phyloP scores from a whole-genome alignment of 2,329 filamentous ascomycete species.

The Fusarium longipes region DNA sequence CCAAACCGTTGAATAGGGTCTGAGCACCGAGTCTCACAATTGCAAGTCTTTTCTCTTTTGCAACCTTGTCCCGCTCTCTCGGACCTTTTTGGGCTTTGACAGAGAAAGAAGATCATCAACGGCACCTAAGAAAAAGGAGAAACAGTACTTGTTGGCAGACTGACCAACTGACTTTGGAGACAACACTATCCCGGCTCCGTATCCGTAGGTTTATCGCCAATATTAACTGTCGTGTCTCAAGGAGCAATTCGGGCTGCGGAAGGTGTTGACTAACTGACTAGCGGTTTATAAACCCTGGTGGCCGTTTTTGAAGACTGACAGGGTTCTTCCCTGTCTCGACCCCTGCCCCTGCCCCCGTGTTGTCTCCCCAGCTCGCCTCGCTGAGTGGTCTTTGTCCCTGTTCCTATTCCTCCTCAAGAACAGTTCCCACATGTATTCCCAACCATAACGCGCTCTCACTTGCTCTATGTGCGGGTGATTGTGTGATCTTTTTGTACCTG shows the following conservation, averaged over 20 bases:
- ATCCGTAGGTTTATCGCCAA: background rate
- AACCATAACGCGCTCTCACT: conserved; percentile 16
- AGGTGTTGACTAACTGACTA: conserved; percentile 19
- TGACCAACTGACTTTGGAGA: background rate
- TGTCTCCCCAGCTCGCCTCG: conserved; percentile 26
- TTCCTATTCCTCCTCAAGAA: conserved; percentile 22
- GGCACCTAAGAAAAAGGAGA: background rate
- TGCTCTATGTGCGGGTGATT: conserved; percentile 16
- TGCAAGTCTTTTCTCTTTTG: conserved; percentile 4
- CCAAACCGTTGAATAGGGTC: conserved; percentile 24
- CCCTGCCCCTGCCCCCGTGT: conserved; percentile 19
- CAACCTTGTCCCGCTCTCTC: conserved; percentile 26
- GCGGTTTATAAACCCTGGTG: conserved; percentile 28
- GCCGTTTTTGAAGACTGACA: conserved; percentile 37
- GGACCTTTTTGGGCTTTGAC: conserved; percentile 9
- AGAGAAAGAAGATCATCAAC: conserved; percentile 14
- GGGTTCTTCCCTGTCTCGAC: background rate
- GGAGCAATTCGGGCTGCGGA: conserved; percentile 27
- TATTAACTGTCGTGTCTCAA: conserved; percentile 8
- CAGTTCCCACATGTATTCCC: conserved; percentile 31
- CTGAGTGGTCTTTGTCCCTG: conserved; percentile 19
- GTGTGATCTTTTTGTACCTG: conserved; percentile 35
- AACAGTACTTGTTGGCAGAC: background rate
- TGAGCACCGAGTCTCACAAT: conserved; percentile 24
- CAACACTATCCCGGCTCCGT: background rate